Conservation (phyloP, 1,284 basidiomycete genomes). For the Ganoderma lingzhi region DNA sequence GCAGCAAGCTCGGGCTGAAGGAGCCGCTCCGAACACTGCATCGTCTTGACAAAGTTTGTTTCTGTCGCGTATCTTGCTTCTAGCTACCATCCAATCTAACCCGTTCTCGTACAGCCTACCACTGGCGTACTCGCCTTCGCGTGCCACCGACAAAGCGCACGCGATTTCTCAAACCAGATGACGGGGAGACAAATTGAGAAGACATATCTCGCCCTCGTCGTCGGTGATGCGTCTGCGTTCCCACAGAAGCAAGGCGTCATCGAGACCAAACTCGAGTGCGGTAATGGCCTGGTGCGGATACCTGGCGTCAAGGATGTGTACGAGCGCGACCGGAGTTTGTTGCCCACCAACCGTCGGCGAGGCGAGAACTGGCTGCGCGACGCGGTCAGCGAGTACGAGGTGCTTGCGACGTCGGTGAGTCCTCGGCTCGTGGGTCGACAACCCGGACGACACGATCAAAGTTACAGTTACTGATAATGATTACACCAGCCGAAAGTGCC, state of each 20-base stretch:
- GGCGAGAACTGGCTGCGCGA: slow-evolving; percentile 43
- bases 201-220: slow-evolving; percentile 72
- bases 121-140: slow-evolving; percentile 71
- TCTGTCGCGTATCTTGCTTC: background rate
- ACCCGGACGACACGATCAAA: background rate
- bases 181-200: slow-evolving; percentile 56
- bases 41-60: slow-evolving; percentile 70
- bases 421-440: background rate
- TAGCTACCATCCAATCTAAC: background rate
- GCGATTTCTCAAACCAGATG: slow-evolving; percentile 64
- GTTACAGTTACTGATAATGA: background rate
- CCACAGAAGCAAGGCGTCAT: slow-evolving; percentile 53
- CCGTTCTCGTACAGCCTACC: slow-evolving; percentile 53
- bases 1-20: slow-evolving; percentile 44
- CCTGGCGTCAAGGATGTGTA: slow-evolving; percentile 24
- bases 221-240: slow-evolving; percentile 59
- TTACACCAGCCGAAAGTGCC: slow-evolving; percentile 53
- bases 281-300: slow-evolving; percentile 51
- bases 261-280: slow-evolving; percentile 49
- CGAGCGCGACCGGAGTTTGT: slow-evolving; percentile 38
- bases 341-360: background rate
- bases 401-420: slow-evolving; percentile 68
- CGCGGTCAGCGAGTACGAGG: slow-evolving; percentile 65
- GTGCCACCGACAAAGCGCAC: slow-evolving; percentile 51
- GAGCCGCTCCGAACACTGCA: slow-evolving; percentile 60